Base-by-base conservation (phyloP, 257 asterid genomes). In the Schizonepeta tenuifolia region DNA sequence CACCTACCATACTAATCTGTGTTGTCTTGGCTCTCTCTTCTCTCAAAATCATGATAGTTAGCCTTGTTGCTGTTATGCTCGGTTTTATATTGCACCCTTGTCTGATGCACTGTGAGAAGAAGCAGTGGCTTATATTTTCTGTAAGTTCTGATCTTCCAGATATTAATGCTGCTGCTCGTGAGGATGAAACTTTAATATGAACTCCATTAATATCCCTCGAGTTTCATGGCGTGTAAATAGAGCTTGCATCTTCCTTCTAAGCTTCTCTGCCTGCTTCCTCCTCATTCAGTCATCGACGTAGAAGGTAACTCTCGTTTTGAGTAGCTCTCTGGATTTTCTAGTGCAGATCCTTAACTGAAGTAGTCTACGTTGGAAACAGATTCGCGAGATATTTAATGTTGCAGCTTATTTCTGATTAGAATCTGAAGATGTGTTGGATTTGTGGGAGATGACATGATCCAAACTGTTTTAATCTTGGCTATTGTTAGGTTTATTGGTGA, bases 1-100 rank as follows among this genome's bases (percentile, higher is more conserved):
- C 91, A 35, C 91, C 91, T 0, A 58, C 83, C 17, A 26, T 86
- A 15, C 61, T 86, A 10, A 82, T 86, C 0, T 71, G 82, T 63
- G 82, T 86, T 1, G 91, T 86, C 11, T 64, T 86, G 82, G 85
- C 83, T 2, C 77, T 86, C 49, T 83, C 88, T 1, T 49, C 88
- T 0, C 66, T 82, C 33, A 86, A 86, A 71, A 80, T 83, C 31
- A 71, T 78, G 83, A 59, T 86, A 22, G 82, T 86, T 53, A 86
- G 91, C 43, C 76, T 86, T 1, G 86, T 75, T 18, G 91, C 88
- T 38, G 78, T 80, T 26, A 78, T 77, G 76, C 64, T 86, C 1
- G 91, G 91, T 50, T 41, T 82, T 13, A 74, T 75, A 49, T 24
- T 86, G 78, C 88, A 84, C 56, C 91, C 88, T 0, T 72, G 85